Conservation (phyloP, 2,329 filamentous ascomycete species). For the Diaporthe ampelina region DNA sequence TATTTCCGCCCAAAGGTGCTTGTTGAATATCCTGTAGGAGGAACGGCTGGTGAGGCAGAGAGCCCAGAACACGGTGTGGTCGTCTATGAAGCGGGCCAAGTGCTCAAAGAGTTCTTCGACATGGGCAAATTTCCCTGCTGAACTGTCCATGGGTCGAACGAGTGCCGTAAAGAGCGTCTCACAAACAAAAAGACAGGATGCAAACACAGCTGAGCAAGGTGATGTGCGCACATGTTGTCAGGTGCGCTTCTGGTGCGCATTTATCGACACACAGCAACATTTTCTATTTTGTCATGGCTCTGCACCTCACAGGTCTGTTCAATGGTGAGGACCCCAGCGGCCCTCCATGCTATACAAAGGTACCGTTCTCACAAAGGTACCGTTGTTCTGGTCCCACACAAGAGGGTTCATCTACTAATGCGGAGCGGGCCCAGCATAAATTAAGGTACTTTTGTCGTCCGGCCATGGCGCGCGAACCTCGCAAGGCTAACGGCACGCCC, state of each 20-base stretch:
- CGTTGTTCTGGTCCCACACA: slow-evolving; percentile 8
- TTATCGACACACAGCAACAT: background rate
- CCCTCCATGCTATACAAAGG: slow-evolving; percentile 1
- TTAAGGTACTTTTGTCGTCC: slow-evolving; percentile 26
- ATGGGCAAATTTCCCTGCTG: background rate
- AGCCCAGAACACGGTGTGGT: slow-evolving; percentile 18
- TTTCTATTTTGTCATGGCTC: background rate
- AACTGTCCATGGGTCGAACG: background rate
- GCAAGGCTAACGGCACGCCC: slow-evolving; percentile 5
- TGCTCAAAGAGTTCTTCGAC: slow-evolving; percentile 15
- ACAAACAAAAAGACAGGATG: background rate
- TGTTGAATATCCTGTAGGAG: slow-evolving; percentile 9
- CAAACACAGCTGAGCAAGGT: background rate
- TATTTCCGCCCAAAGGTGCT: slow-evolving; percentile 18
- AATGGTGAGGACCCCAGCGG: background rate
- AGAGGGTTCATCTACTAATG: slow-evolving; percentile 15
- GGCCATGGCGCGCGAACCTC: background rate
- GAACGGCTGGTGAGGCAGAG: slow-evolving; percentile 18
- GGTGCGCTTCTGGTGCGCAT: background rate
- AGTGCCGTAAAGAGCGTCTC: background rate
- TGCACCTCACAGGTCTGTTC: background rate
- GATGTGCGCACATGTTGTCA: background rate
- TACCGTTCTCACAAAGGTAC: slow-evolving; percentile 14
- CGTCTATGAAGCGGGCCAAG: slow-evolving; percentile 8
- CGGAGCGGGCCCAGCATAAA: slow-evolving; percentile 7